Conservation (phyloP, 129 eudicot genomes). For the Flaveria brownii region DNA sequence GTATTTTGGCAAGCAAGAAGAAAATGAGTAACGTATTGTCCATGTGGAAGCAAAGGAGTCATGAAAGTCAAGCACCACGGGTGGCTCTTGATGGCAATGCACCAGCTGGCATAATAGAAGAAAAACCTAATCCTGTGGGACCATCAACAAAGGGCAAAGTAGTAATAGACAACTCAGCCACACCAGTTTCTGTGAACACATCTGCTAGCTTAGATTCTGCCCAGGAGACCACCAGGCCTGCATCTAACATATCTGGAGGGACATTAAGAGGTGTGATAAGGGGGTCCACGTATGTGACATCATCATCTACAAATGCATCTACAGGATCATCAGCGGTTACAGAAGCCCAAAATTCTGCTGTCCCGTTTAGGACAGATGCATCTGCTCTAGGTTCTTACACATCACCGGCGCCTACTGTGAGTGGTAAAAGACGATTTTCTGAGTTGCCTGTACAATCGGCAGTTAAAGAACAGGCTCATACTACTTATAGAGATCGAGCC, state of each 20-base stretch:
- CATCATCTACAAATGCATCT: constrained; percentile 28
- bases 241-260: constrained; percentile 54
- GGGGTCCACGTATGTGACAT: constrained; percentile 69
- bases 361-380: constrained; percentile 77
- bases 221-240: constrained; percentile 55
- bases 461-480: constrained; percentile 59
- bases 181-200: constrained; percentile 32
- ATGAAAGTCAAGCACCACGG: constrained; percentile 96
- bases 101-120: constrained; percentile 43
- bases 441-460: constrained; percentile 73
- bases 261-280: constrained; percentile 83
- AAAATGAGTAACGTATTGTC: constrained; percentile 91
- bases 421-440: constrained; percentile 93
- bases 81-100: constrained; percentile 72
- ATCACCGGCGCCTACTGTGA: constrained; percentile 54
- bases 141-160: constrained; percentile 45
- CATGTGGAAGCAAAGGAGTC: constrained; percentile 98
- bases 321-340: constrained; percentile 36
- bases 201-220: constrained; percentile 42
- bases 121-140: constrained; percentile 45
- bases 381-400: constrained; percentile 84
- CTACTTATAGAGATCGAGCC: constrained; percentile 86
- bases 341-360: constrained; percentile 44
- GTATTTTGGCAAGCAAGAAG: constrained; percentile 88
- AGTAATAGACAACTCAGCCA: constrained; percentile 48